phyloP scores from a whole-genome alignment of 768 basidiomycete species.

The Naganishia kalamii region DNA sequence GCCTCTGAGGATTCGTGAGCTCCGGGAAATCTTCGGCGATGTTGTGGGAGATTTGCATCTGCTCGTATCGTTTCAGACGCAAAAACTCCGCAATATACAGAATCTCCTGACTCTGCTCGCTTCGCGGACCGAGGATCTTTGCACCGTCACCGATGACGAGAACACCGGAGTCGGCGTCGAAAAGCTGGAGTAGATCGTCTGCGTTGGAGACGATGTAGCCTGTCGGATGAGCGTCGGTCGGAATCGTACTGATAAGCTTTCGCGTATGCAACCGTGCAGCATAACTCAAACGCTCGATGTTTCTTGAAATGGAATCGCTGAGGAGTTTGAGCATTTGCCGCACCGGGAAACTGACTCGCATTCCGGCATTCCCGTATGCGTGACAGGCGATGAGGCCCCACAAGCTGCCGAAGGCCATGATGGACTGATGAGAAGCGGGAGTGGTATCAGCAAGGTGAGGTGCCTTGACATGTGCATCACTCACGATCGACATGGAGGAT shows the following conservation, averaged over 20 bases:
- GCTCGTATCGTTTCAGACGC: conserved; percentile 64
- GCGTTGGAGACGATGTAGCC: conserved; percentile 75
- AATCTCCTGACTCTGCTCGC: conserved; percentile 63
- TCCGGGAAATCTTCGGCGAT: conserved; percentile 68
- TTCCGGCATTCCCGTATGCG: conserved; percentile 68
- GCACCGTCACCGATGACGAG: conserved; percentile 56
- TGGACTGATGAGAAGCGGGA: conserved; percentile 56
- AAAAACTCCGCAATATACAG: conserved; percentile 74
- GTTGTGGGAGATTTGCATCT: conserved; percentile 64
- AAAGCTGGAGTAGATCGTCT: conserved; percentile 67
- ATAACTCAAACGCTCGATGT: conserved; percentile 72
- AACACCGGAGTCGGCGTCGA: conserved; percentile 56
- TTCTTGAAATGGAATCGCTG: conserved; percentile 70
- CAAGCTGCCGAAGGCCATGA: conserved; percentile 68
- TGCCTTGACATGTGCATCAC: conserved; percentile 30
- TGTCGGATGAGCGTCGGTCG: conserved; percentile 62
- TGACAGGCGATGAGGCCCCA: conserved; percentile 79
- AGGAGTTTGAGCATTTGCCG: conserved; percentile 73
- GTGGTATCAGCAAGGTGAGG: too few relatives aligned
- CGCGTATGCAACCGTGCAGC: conserved; percentile 67
- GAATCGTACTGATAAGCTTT: conserved; percentile 68
- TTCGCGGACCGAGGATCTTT: conserved; percentile 52
- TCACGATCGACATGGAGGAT: conserved; percentile 76
- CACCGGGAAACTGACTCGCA: conserved; percentile 77
- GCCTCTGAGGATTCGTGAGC: conserved; percentile 43